Evolutionary conservation across 305 asterid genomes (phyloP).

Genomic region (Fraxinus floribunda): DNA sequence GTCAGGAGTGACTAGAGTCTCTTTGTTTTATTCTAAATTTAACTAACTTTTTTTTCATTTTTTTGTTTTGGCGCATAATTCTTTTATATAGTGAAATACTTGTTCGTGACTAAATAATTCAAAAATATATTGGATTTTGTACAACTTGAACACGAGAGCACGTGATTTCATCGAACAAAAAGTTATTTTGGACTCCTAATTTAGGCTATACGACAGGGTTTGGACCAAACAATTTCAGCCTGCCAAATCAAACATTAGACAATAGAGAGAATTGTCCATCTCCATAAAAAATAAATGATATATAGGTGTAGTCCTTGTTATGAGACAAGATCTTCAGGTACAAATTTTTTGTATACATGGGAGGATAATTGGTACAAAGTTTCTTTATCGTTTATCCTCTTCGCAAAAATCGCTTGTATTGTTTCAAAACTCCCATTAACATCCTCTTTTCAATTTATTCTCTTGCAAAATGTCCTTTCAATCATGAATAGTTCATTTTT

Average conservation of each 20-base stretch:
- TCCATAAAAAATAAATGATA: too few species aligned
- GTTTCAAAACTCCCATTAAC: neutral
- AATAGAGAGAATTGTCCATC: too few species aligned
- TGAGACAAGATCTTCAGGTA: neutral
- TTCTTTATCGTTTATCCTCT: neutral
- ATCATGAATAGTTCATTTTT: neutral
- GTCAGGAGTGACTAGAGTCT: neutral
- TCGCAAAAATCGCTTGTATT: neutral
- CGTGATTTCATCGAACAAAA: neutral
- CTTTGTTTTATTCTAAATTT: neutral
- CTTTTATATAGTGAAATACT: neutral
- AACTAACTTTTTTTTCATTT: neutral
- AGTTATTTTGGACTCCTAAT: neutral
- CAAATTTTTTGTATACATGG: neutral
- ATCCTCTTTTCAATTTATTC: neutral
- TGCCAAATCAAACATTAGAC: neutral
- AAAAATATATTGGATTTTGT: neutral
- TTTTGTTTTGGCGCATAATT: neutral
- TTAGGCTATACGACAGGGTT: neutral
- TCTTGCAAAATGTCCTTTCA: neutral
- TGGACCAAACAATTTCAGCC: neutral
- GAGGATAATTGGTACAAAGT: neutral
- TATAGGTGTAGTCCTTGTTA: neutral
- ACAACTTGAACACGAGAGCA: neutral
- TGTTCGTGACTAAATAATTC: neutral